Percentiles rank a stretch among this genome's conserved stretches.
phyloP scores from a whole-genome alignment of 2,329 filamentous ascomycete genomes.

The Cladophialophora exuberans region DNA sequence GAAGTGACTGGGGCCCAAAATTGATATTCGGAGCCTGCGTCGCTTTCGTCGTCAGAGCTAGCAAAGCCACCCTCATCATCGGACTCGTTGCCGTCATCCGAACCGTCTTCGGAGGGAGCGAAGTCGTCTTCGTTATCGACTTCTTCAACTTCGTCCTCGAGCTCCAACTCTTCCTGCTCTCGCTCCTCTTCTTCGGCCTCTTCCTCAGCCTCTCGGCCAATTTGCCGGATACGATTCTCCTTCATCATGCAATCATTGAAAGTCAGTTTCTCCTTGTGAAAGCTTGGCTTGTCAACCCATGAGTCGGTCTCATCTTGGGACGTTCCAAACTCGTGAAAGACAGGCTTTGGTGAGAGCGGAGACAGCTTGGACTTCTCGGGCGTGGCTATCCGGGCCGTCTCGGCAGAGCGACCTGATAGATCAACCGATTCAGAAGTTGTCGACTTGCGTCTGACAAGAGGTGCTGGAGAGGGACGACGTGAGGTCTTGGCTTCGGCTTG shows the following conservation, averaged over 20 bases:
- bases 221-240: constrained; percentile 82
- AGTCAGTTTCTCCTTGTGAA: constrained; percentile 72
- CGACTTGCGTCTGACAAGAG: constrained; percentile 23
- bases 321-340: constrained; percentile 90
- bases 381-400: constrained; percentile 15
- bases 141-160: constrained; percentile 55
- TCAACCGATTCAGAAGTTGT: constrained; percentile 16
- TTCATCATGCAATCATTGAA: constrained; percentile 87
- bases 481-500: constrained; percentile 33
- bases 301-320: constrained; percentile 82
- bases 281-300: constrained; percentile 77
- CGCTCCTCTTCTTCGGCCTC: constrained; percentile 80
- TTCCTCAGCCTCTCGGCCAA: constrained; percentile 88
- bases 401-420: constrained; percentile 24
- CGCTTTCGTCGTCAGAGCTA: constrained; percentile 69
- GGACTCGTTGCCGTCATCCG: constrained; percentile 75
- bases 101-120: constrained; percentile 56
- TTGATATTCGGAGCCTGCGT: constrained; percentile 65
- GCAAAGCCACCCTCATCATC: constrained; percentile 76
- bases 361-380: neutral
- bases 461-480: constrained; percentile 44
- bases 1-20: constrained; percentile 62
- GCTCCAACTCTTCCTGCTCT: constrained; percentile 56
- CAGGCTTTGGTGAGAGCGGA: constrained; percentile 6
- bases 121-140: constrained; percentile 70